Conservation (phyloP, 306 rosid genomes). For the Abrus precatorius region DNA sequence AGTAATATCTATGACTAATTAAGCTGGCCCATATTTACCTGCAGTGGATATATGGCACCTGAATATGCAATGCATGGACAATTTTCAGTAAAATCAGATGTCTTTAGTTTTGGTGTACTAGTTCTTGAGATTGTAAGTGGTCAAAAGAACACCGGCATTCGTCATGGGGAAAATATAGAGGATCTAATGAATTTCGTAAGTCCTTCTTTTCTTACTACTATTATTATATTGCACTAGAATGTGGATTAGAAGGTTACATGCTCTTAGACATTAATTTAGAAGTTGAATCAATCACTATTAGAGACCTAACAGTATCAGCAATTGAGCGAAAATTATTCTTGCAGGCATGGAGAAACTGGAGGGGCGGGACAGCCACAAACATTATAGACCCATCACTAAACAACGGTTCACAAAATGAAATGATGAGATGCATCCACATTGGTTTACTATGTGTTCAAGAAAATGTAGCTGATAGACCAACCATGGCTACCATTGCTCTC, state of each 20-base stretch:
- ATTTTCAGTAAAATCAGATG: background rate
- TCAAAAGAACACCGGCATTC: background rate
- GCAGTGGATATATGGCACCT: background rate
- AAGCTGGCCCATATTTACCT: too few species aligned
- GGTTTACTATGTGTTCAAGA: background rate
- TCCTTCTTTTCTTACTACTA: background rate
- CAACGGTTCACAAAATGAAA: background rate
- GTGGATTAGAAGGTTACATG: background rate
- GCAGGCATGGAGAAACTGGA: conserved; percentile 12
- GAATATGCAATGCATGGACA: background rate
- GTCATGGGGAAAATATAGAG: background rate
- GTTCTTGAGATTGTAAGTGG: conserved; percentile 20
- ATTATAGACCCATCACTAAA: background rate
- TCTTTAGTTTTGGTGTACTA: background rate
- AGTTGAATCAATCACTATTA: background rate
- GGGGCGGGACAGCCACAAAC: background rate
- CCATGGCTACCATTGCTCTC: background rate
- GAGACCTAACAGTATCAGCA: background rate
- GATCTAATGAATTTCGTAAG: background rate
- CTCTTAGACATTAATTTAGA: background rate
- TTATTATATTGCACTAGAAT: background rate
- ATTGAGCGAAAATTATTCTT: background rate
- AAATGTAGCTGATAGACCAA: background rate
- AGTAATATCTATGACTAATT: too few species aligned
- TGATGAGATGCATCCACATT: conserved; percentile 4